These are phyloP conservation scores for Chrysoporthe deuterocubensis DNA, from an alignment of 2,329 filamentous ascomycete genomes.

Conservation along the genomic window DNA sequence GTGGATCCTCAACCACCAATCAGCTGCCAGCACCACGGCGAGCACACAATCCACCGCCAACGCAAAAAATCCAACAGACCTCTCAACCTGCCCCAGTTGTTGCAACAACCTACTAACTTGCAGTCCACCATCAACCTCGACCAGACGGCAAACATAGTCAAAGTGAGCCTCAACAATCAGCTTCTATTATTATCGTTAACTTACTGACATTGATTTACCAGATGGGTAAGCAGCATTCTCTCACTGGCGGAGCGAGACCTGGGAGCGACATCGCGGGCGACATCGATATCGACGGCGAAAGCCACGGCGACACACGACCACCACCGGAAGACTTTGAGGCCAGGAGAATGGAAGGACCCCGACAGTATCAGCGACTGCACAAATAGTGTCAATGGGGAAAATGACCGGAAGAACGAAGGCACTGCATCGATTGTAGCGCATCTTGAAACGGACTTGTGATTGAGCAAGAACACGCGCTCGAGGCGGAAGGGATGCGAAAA, in stretches of 20 bases:
- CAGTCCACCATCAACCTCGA: constrained; percentile 32
- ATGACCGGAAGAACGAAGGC: not conserved
- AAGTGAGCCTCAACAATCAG: constrained; percentile 28
- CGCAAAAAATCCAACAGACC: constrained; percentile 21
- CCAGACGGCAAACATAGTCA: constrained; percentile 38
- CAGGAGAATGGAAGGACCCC: not conserved
- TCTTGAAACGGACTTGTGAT: not conserved
- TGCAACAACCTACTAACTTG: constrained; percentile 15
- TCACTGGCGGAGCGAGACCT: constrained; percentile 25
- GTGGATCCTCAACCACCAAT: constrained; percentile 21
- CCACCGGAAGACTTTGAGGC: not conserved
- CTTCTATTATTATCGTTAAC: not conserved
- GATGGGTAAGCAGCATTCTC: constrained; percentile 62
- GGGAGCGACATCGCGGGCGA: constrained; percentile 23
- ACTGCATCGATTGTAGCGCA: not conserved
- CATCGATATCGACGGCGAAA: constrained; percentile 20
- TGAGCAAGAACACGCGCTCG: not conserved
- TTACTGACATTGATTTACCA: constrained; percentile 47
- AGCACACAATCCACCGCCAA: constrained; percentile 19
- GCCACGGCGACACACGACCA: constrained; percentile 3
- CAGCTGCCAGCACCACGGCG: constrained; percentile 17
- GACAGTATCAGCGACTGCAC: not conserved
- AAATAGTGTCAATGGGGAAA: not conserved
- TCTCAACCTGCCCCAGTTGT: constrained; percentile 22
- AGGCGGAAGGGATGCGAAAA: not conserved